Percentiles rank a stretch among this genome's conserved stretches.
Evolutionary conservation across 257 asterid species (phyloP).

Genomic region (Solanum microdontum): DNA sequence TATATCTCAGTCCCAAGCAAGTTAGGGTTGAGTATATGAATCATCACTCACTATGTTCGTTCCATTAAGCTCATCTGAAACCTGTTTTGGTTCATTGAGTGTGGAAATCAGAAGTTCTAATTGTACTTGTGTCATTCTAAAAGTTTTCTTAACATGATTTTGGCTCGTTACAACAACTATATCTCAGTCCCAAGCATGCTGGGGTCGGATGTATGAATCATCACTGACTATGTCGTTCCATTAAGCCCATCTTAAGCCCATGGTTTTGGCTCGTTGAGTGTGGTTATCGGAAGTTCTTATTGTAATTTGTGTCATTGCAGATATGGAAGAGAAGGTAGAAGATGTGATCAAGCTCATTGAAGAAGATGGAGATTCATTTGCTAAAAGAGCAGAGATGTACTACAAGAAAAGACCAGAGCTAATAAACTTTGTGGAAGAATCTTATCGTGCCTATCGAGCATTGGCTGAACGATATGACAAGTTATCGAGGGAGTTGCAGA

Average conservation of each 20-base stretch:
- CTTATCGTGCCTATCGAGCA: constrained; percentile 51
- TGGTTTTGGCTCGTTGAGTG: neutral
- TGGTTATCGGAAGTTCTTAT: neutral
- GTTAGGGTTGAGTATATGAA: neutral
- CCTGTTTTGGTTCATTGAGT: neutral
- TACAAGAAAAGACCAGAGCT: constrained; percentile 87
- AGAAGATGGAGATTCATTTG: constrained; percentile 89
- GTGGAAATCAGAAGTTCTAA: neutral
- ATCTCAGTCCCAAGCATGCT: neutral
- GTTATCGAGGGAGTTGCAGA: constrained; percentile 71
- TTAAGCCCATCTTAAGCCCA: neutral
- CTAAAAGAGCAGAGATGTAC: constrained; percentile 92
- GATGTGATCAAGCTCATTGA: constrained; percentile 58
- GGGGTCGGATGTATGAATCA: neutral
- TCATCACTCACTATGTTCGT: neutral
- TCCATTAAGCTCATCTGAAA: neutral
- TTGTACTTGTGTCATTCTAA: neutral
- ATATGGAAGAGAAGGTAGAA: constrained; percentile 76
- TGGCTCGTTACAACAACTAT: neutral
- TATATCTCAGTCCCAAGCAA: neutral
- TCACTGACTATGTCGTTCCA: neutral
- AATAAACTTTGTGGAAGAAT: constrained; percentile 58
- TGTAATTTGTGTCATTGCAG: constrained; percentile 16
- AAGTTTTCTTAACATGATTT: neutral
- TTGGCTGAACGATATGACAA: constrained; percentile 84